Conservation (phyloP, 2,329 filamentous ascomycete species). For the Claviceps sp. region DNA sequence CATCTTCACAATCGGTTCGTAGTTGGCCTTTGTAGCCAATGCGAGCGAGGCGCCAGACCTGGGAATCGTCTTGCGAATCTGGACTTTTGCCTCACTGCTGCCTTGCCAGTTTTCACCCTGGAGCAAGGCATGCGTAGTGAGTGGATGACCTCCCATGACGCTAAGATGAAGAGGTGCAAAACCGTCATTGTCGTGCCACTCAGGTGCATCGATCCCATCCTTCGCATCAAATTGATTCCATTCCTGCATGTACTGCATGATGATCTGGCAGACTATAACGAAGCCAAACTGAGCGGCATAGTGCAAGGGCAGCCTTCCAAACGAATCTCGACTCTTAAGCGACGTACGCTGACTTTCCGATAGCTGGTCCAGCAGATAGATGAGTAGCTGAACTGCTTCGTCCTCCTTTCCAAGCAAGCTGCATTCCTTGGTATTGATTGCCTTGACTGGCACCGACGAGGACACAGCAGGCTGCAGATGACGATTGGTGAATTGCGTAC, state of each 20-base stretch:
- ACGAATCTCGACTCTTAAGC: conserved; percentile 57
- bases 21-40: conserved; percentile 80
- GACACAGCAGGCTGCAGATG: conserved; percentile 71
- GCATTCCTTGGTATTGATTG: conserved; percentile 52
- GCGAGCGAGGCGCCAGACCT: conserved; percentile 81
- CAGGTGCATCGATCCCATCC: conserved; percentile 70
- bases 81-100: conserved; percentile 44
- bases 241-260: conserved; percentile 78
- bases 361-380: conserved; percentile 53
- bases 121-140: conserved; percentile 71
- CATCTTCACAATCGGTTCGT: conserved; percentile 69
- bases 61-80: conserved; percentile 54
- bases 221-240: conserved; percentile 80
- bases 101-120: conserved; percentile 68
- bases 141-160: conserved; percentile 78
- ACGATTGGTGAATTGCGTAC: conserved; percentile 45
- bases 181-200: conserved; percentile 89
- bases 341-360: conserved; percentile 52
- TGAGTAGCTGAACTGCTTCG: conserved; percentile 56
- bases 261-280: conserved; percentile 73
- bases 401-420: conserved; percentile 56
- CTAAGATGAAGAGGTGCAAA: conserved; percentile 83
- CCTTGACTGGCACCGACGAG: conserved; percentile 45
- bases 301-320: conserved; percentile 76
- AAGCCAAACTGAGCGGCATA: conserved; percentile 94